A percentile compares a stretch with the other conserved stretches of the same genome.
Conservation (phyloP, 345 rosid species). For the Pugionium cornutum region DNA sequence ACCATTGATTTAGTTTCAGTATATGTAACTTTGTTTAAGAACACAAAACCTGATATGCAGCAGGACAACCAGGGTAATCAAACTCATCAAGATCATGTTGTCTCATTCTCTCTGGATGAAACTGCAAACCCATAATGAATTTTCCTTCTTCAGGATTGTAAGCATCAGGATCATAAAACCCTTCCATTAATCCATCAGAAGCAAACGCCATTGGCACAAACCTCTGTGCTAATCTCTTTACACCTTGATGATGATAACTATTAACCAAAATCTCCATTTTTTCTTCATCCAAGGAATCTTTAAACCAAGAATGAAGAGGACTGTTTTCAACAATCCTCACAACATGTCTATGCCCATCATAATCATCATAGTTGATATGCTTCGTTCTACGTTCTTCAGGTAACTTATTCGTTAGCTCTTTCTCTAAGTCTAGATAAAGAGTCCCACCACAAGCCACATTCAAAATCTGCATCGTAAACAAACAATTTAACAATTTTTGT, state of each 20-base stretch:
- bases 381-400: constrained; percentile 34
- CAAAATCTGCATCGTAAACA: constrained; percentile 47
- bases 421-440: constrained; percentile 71
- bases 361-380: constrained; percentile 58
- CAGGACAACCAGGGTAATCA: constrained; percentile 63
- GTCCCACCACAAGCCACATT: constrained; percentile 91
- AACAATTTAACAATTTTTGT: neutral
- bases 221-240: constrained; percentile 58
- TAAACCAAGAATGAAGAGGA: constrained; percentile 67
- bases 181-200: constrained; percentile 66
- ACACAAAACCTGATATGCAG: constrained; percentile 59
- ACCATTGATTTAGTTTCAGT: neutral
- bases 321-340: constrained; percentile 51
- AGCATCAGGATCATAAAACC: constrained; percentile 63
- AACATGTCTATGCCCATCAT: constrained; percentile 61
- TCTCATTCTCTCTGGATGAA: constrained; percentile 76
- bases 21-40: neutral
- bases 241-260: constrained; percentile 73
- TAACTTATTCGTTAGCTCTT: constrained; percentile 49
- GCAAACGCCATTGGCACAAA: constrained; percentile 72
- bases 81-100: constrained; percentile 50
- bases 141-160: constrained; percentile 66
- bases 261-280: constrained; percentile 65
- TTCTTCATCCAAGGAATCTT: constrained; percentile 48
- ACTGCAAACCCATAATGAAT: constrained; percentile 68